phyloP scores from a whole-genome alignment of 2,329 filamentous ascomycete species.

The Fusarium euwallaceae region DNA sequence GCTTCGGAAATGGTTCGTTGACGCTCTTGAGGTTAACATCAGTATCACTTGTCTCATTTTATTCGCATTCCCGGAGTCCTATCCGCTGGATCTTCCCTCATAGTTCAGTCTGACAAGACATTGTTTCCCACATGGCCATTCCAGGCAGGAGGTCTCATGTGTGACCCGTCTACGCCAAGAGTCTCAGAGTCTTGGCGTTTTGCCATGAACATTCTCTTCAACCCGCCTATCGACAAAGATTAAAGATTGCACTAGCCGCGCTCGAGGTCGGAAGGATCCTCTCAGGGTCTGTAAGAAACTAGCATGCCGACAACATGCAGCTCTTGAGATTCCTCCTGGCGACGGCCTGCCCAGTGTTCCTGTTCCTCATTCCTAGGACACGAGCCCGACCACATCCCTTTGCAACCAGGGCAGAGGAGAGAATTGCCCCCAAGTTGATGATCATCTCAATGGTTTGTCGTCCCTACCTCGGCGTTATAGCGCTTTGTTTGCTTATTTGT shows the following conservation, averaged over 20 bases:
- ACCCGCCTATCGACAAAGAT: background rate
- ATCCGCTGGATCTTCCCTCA: background rate
- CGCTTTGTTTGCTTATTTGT: conserved; percentile 9
- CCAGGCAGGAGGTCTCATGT: conserved; percentile 19
- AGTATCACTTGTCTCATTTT: conserved; percentile 12
- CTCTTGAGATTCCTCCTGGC: conserved; percentile 10
- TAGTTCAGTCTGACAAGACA: conserved; percentile 38
- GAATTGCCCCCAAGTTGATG: conserved; percentile 69
- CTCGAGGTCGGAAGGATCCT: background rate
- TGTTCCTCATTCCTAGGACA: background rate
- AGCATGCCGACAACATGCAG: conserved; percentile 24
- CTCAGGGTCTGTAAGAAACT: background rate
- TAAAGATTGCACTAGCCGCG: conserved; percentile 16
- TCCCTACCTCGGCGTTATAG: background rate
- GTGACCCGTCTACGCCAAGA: conserved; percentile 16
- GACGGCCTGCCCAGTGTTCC: background rate
- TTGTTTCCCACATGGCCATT: conserved; percentile 23
- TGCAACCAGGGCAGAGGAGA: background rate
- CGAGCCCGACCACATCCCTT: conserved; percentile 10
- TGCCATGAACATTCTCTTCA: background rate
- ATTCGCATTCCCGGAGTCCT: background rate
- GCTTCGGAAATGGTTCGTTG: conserved; percentile 24
- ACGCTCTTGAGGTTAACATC: conserved; percentile 9
- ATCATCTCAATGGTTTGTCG: conserved; percentile 72
- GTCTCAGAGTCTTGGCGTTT: conserved; percentile 17